These are phyloP conservation scores for Kodamaea ohmeri DNA, from an alignment of 1,139 yeast species.

Conservation along the genomic window DNA sequence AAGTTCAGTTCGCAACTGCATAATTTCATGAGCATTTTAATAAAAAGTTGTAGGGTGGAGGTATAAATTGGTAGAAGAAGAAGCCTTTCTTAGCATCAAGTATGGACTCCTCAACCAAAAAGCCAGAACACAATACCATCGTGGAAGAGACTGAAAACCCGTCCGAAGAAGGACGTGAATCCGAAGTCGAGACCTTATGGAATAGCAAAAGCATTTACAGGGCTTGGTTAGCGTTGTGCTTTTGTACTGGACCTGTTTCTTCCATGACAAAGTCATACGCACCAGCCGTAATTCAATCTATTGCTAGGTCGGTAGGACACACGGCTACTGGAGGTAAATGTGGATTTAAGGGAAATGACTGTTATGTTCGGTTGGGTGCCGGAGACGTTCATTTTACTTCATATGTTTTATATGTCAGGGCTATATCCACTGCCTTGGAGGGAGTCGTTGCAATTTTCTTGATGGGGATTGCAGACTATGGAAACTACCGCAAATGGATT, in stretches of 20 bases:
- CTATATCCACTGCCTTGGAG: constrained; percentile 40
- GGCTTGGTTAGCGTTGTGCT: constrained; percentile 24
- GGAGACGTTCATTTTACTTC: constrained; percentile 37
- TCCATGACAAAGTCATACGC: constrained; percentile 44
- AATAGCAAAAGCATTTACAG: constrained; percentile 20
- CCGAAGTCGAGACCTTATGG: constrained; percentile 16
- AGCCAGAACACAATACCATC: too few relatives aligned
- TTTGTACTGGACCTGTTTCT: constrained; percentile 42
- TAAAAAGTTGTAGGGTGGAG: too few relatives aligned
- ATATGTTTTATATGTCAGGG: constrained; percentile 38
- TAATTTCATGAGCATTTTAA: too few relatives aligned
- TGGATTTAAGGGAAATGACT: constrained; percentile 33
- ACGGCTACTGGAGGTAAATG: constrained; percentile 27
- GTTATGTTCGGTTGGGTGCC: constrained; percentile 37
- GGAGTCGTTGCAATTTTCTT: constrained; percentile 37
- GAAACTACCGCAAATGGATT: constrained; percentile 37
- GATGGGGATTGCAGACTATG: constrained; percentile 45
- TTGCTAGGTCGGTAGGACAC: constrained; percentile 33
- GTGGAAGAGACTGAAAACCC: neutral
- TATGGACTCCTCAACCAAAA: neutral
- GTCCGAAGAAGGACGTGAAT: too few relatives aligned
- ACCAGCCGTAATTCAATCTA: constrained; percentile 43
- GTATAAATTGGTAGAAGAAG: too few relatives aligned
- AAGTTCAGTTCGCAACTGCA: too few relatives aligned
- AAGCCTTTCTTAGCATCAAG: too few relatives aligned